A percentile compares a stretch with the other conserved stretches of the same genome.
Conservation (phyloP, 495 filamentous ascomycete species). For the Podospora pseudopauciseta region DNA sequence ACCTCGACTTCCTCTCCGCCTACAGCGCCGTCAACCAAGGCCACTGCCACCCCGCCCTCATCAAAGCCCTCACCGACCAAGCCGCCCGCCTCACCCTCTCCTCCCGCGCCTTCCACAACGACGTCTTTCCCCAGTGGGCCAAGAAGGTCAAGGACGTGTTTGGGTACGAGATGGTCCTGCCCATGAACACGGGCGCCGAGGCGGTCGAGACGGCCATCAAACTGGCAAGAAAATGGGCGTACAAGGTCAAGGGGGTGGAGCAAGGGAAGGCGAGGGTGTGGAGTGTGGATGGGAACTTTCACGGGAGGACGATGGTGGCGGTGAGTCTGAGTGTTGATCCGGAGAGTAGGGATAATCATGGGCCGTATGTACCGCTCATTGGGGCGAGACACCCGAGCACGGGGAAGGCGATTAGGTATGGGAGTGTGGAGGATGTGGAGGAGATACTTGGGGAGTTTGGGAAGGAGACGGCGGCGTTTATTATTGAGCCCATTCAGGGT, state of each 20-base stretch:
- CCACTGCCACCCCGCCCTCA: slow-evolving; percentile 94
- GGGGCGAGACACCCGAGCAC: slow-evolving; percentile 76
- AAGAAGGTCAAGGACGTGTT: slow-evolving; percentile 83
- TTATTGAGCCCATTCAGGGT: slow-evolving; percentile 97
- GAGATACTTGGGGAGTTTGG: slow-evolving; percentile 77
- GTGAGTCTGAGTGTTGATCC: slow-evolving; percentile 93
- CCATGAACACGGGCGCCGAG: slow-evolving; percentile 98
- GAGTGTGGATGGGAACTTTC: slow-evolving; percentile 87
- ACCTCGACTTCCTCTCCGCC: slow-evolving; percentile 96
- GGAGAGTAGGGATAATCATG: slow-evolving; percentile 94
- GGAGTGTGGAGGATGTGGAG: slow-evolving; percentile 76
- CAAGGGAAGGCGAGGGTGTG: slow-evolving; percentile 81
- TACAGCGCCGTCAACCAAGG: slow-evolving; percentile 99
- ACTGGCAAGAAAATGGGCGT: slow-evolving; percentile 97
- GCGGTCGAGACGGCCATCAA: slow-evolving; percentile 98
- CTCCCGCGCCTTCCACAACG: slow-evolving; percentile 96
- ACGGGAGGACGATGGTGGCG: slow-evolving; percentile 91
- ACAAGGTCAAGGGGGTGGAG: slow-evolving; percentile 90
- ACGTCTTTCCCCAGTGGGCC: slow-evolving; percentile 96
- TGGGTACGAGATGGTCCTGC: slow-evolving; percentile 97
- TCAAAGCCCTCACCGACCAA: slow-evolving; percentile 86
- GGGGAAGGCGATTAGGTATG: slow-evolving; percentile 74
- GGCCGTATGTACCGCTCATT: slow-evolving; percentile 86
- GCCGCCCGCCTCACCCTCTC: slow-evolving; percentile 87
- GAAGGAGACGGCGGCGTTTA: slow-evolving; percentile 82